Evolutionary conservation across 495 filamentous ascomycete species (phyloP).

Genomic region (Echria macrotheca): DNA sequence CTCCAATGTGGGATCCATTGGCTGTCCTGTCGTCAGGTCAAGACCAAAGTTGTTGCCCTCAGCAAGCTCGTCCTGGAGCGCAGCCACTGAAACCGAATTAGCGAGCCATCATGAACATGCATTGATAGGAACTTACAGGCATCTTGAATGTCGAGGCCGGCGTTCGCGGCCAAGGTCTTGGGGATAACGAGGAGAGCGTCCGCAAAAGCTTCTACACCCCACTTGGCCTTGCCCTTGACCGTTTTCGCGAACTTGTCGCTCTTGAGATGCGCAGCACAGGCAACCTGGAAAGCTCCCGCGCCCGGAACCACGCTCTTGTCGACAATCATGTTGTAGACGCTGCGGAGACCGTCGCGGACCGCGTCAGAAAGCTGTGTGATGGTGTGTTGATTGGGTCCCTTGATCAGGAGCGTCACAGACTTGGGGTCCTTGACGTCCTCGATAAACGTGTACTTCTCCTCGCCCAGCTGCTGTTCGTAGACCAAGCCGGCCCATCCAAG

Average conservation of each 20-base stretch:
- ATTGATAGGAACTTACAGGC: conserved; percentile 55
- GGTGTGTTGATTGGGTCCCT: conserved; percentile 93
- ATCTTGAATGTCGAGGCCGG: conserved; percentile 95
- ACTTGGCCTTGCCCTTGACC: conserved; percentile 96
- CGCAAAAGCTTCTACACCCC: conserved; percentile 87
- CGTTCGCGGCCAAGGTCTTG: conserved; percentile 94
- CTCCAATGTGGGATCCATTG: conserved; percentile 91
- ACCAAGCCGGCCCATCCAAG: conserved; percentile 95
- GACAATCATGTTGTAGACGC: conserved; percentile 98
- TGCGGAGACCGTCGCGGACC: conserved; percentile 90
- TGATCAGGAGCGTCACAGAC: conserved; percentile 97
- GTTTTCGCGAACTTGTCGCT: conserved; percentile 76
- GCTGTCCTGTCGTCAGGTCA: conserved; percentile 75
- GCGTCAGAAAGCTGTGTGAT: conserved; percentile 95
- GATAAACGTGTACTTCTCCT: conserved; percentile 98
- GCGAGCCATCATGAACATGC: too few species aligned
- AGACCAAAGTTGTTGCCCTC: conserved; percentile 86
- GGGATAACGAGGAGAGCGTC: conserved; percentile 92
- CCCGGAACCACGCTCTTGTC: conserved; percentile 92
- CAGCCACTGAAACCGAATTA: conserved; percentile 68
- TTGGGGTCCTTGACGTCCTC: conserved; percentile 99
- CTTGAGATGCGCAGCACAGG: conserved; percentile 82
- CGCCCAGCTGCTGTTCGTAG: conserved; percentile 94
- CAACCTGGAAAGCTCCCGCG: conserved; percentile 92
- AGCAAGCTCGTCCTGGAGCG: conserved; percentile 74